A percentile compares a stretch with the other conserved stretches of the same genome.
phyloP scores from a whole-genome alignment of 2,329 filamentous ascomycete species.

The Endocalyx cinctus region DNA sequence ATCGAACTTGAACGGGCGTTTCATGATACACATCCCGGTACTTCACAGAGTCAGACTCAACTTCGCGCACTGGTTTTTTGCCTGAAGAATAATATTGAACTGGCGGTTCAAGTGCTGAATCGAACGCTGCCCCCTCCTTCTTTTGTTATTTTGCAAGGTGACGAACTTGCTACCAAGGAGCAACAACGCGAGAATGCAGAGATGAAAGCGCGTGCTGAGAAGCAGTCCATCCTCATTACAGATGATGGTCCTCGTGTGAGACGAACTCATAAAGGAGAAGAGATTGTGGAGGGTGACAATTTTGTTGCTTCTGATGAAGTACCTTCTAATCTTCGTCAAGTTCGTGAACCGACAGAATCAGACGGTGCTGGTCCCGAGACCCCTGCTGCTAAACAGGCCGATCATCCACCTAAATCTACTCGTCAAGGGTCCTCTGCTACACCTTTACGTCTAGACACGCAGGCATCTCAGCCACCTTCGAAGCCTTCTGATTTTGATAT shows the following conservation, averaged over 20 bases:
- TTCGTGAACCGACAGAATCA: conserved; percentile 23
- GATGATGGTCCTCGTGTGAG: conserved; percentile 74
- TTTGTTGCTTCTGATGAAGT: conserved; percentile 32
- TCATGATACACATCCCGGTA: conserved; percentile 48
- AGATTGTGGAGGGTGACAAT: conserved; percentile 76
- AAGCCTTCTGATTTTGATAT: conserved; percentile 68
- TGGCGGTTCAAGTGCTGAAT: conserved; percentile 71
- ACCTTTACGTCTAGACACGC: conserved; percentile 41
- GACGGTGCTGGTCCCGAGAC: conserved; percentile 6
- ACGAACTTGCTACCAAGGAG: conserved; percentile 90
- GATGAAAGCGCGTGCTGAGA: conserved; percentile 73
- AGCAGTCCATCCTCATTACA: conserved; percentile 78
- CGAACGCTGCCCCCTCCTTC: conserved; percentile 67
- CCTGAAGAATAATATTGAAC: conserved; percentile 78
- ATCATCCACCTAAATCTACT: conserved; percentile 11
- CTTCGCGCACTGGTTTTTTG: conserved; percentile 78
- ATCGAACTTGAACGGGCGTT: conserved; percentile 75
- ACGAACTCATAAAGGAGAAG: conserved; percentile 92
- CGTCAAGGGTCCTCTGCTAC: conserved; percentile 22
- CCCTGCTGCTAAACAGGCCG: conserved; percentile 10
- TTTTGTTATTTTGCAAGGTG: conserved; percentile 80
- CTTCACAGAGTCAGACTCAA: conserved; percentile 54
- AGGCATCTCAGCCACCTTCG: conserved; percentile 43
- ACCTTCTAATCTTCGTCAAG: conserved; percentile 31
- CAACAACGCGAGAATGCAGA: conserved; percentile 72